Evolutionary conservation across 495 filamentous ascomycete genomes (phyloP).

Genomic region (Melanomma pulvis-pyrius): DNA sequence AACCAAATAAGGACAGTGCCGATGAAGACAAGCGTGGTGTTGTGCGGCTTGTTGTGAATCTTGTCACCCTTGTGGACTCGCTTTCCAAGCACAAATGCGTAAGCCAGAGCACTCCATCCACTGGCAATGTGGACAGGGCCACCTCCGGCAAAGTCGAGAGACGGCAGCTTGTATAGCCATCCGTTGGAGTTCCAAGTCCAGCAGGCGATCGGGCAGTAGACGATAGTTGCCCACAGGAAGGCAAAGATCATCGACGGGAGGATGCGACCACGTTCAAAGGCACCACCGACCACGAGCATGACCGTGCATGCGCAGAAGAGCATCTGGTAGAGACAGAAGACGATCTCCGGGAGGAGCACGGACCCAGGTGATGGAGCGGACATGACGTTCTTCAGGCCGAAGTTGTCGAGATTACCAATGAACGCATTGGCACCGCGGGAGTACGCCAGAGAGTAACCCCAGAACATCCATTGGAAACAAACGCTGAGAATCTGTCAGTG

Average conservation of each 20-base stretch:
- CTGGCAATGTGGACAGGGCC: conserved; percentile 61
- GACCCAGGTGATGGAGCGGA: conserved; percentile 56
- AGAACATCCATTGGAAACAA: conserved; percentile 62
- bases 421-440: conserved; percentile 54
- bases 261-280: conserved; percentile 60
- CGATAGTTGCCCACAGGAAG: conserved; percentile 63
- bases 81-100: conserved; percentile 60
- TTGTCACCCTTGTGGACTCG: conserved; percentile 52
- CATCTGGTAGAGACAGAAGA: conserved; percentile 62
- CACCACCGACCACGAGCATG: conserved; percentile 55
- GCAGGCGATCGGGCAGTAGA: conserved; percentile 62
- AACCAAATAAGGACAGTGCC: conserved; percentile 64
- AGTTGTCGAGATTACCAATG: conserved; percentile 58
- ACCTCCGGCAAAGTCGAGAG: conserved; percentile 60
- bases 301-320: conserved; percentile 62
- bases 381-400: conserved; percentile 57
- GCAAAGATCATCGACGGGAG: conserved; percentile 59
- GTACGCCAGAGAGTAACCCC: conserved; percentile 62
- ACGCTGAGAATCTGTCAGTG: conserved; percentile 23
- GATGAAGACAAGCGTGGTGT: conserved; percentile 59
- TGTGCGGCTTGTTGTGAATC: conserved; percentile 56
- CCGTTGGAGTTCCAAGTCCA: conserved; percentile 65
- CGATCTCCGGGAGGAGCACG: conserved; percentile 56
- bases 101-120: conserved; percentile 58
- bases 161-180: conserved; percentile 59